phyloP scores from a whole-genome alignment of 2,329 filamentous ascomycete species.

The Sarocladiaceae sp. region DNA sequence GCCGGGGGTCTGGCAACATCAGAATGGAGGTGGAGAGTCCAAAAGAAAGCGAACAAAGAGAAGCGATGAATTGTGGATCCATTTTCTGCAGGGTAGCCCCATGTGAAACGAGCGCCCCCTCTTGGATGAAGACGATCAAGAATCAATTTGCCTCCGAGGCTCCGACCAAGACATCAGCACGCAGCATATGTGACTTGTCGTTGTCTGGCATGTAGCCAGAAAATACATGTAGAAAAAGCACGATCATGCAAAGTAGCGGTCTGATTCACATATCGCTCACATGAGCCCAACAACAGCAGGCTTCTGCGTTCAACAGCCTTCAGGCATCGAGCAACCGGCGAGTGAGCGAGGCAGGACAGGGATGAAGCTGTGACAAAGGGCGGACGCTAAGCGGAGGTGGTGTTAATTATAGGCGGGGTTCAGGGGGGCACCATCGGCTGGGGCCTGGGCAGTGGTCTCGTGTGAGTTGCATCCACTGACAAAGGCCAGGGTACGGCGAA shows the following conservation, averaged over 20 bases:
- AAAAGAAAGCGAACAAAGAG: background rate
- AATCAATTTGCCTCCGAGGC: background rate
- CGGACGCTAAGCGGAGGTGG: slow-evolving; percentile 4
- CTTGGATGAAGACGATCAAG: background rate
- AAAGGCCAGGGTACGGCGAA: background rate
- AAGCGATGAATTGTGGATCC: background rate
- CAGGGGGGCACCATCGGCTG: background rate
- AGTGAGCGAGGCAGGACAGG: slow-evolving; percentile 6
- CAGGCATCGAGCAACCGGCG: slow-evolving; percentile 3
- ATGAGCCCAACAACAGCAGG: background rate
- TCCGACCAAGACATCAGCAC: no score
- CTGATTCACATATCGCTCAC: slow-evolving; percentile 7
- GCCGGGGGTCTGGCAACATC: background rate
- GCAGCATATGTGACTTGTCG: background rate
- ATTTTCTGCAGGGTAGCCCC: background rate
- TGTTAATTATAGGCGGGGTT: slow-evolving; percentile 10
- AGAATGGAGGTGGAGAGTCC: background rate
- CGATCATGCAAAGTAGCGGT: slow-evolving; percentile 6
- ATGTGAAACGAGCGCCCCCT: slow-evolving; percentile 2
- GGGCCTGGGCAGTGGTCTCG: slow-evolving; percentile 5
- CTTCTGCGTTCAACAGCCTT: background rate
- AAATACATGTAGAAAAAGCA: background rate
- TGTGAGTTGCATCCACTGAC: slow-evolving; percentile 5
- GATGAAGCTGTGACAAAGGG: slow-evolving; percentile 9
- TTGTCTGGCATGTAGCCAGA: background rate